Base-by-base conservation (phyloP, 768 basidiomycete genomes). In the Trametes punicea region DNA sequence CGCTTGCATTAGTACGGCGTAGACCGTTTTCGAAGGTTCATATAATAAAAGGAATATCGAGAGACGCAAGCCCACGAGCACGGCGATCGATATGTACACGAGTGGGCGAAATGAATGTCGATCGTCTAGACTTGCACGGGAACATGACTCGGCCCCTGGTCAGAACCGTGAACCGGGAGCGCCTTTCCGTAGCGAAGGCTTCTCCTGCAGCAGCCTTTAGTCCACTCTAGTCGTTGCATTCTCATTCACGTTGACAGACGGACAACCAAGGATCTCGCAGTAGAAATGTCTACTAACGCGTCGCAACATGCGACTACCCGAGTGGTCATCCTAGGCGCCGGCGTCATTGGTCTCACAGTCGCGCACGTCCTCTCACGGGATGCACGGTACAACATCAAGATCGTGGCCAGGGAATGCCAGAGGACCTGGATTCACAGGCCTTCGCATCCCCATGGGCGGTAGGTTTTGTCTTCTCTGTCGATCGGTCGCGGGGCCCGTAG, bases 391-490 rank as follows among this genome's bases (percentile, higher is more conserved):
- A 66, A 67, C 38, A 67, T 76, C 56, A 69, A 67, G 2, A 59
- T 75, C 20, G 62, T 75, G 25, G 74, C 75, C 11, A 62, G 74
- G 31, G 75, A 75, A 63, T 74, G 65, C 75, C 75, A 0, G 70
- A 71, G 15, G 73, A 74, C 56, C 54, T 70, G 20, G 69, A 69
- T 41, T 79, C 77, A 3, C 75, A 77, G 48, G 75, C 70, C 4
- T 80, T 75, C 68, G 71, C 78, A 8, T 79, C 75, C 51, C 80
- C 80, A n/a, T 80, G 79, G 67, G 78, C 80, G 55, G 77, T 78
- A 54, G 49, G 74, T 66, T 21, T 21, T 42, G 18, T 15, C 26
- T 10, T 16, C 31, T 36, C 15, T 36, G 34, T 36, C 34, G 9
- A 15, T 36, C 9, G n/a, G 34, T n/a, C 34, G 15, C 15, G 34